Base-by-base conservation (phyloP, 2,329 filamentous ascomycete genomes). In the Lecanosticta acicola region DNA sequence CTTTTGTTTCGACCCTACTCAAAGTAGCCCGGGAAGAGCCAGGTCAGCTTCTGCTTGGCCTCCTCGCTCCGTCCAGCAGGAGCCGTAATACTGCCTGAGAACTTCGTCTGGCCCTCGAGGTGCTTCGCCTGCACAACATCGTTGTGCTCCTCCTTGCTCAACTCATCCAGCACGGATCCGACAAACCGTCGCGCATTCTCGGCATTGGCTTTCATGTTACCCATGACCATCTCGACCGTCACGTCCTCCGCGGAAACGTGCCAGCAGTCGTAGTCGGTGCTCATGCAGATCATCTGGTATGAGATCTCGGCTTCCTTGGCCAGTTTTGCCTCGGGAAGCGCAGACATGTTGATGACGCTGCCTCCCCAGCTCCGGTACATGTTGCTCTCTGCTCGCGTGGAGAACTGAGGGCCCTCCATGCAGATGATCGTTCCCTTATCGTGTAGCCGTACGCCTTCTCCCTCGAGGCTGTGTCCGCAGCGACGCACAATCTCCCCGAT, bases 321-420 rank as follows among this genome's bases (percentile, higher is more conserved):
- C 16, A 98, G 82, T 76, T 98, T 98, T 40, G 91, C 86, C 72
- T 98, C 93, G 16, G 93, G 93, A 13, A 98, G 78, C 11, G 84
- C 85, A 36, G 87, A 94, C 93, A 98, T 98, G 79, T 97, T 97
- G 76, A 98, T 97, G 43, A 97, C 87, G 55, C 80, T 85, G 58
- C 90, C 91, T 60, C 91, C 91, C 87, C 89, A 96, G 50, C 81
- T 77, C 58, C 93, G 87, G 77, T 98, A 98, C 73, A 98, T 81
- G 70, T 95, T 83, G 47, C 86, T 93, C 72, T 98, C 93, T 48
- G 93, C 91, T 52, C 93, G 88, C 14, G 93, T 97, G 51, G 85
- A 93, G 77, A 98, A 98, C 61, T 95, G 89, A 16, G 93, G 93
- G n/a, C 93, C 93, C 78, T 98, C 93, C 85, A 98, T 98, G 73